Conservation (phyloP, 345 rosid species). For the Noccaea bulbosa region DNA sequence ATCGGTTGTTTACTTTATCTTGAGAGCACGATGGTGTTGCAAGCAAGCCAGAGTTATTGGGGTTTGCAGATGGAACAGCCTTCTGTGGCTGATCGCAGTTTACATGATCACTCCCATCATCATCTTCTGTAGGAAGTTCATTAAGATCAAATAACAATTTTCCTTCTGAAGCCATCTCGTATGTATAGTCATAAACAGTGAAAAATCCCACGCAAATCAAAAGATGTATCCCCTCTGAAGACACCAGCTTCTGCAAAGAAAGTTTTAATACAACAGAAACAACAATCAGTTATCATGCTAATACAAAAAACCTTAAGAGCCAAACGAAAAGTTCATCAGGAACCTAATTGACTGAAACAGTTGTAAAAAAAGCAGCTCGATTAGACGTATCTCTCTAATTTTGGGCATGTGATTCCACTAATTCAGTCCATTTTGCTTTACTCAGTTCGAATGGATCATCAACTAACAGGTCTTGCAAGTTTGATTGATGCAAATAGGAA, state of each 20-base stretch:
- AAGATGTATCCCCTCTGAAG: slow-evolving; percentile 31
- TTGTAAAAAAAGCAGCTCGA: too few species aligned
- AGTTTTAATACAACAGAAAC: slow-evolving; percentile 3
- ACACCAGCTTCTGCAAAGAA: slow-evolving; percentile 33
- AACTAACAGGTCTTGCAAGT: slow-evolving; percentile 14
- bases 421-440: not conserved
- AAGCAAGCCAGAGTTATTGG: slow-evolving; percentile 52
- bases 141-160: slow-evolving; percentile 94
- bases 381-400: not conserved
- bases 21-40: slow-evolving; percentile 55
- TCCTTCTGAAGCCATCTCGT: slow-evolving; percentile 92
- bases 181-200: slow-evolving; percentile 72
- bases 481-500: not conserved
- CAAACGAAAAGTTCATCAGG: not conserved
- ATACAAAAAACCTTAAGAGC: not conserved
- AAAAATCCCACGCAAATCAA: slow-evolving; percentile 25
- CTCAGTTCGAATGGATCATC: not conserved
- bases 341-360: not conserved
- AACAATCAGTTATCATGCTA: slow-evolving; percentile 14
- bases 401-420: not conserved
- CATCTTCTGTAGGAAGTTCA: slow-evolving; percentile 78
- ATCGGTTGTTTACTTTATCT: slow-evolving; percentile 54
- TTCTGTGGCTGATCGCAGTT: slow-evolving; percentile 62
- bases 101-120: slow-evolving; percentile 57
- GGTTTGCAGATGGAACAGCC: slow-evolving; percentile 55